These are phyloP conservation scores for Xylariaceae sp. DNA, from an alignment of 2,329 filamentous ascomycete genomes.

Conservation along the genomic window DNA sequence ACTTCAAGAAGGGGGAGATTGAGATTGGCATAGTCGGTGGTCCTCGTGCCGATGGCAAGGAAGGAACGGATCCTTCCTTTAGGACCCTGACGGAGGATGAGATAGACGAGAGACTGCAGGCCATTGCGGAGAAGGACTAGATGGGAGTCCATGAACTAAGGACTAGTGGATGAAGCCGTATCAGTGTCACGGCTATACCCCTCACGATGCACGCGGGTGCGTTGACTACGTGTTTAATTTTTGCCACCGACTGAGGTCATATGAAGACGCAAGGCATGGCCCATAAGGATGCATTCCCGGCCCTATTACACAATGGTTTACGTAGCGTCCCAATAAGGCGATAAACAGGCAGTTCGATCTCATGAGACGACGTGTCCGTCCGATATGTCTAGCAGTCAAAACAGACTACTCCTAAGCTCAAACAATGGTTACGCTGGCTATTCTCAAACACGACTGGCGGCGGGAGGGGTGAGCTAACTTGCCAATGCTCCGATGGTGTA, in stretches of 20 bases:
- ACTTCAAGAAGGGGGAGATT: slow-evolving; percentile 99
- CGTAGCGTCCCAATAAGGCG: slow-evolving; percentile 20
- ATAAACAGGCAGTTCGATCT: slow-evolving; percentile 16
- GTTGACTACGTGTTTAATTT: slow-evolving; percentile 8
- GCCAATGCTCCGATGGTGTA: neutral
- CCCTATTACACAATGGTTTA: slow-evolving; percentile 24
- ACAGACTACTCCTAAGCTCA: slow-evolving; percentile 6
- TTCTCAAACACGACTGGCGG: slow-evolving; percentile 5
- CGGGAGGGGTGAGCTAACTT: slow-evolving; percentile 13
- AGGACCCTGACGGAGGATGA: slow-evolving; percentile 90
- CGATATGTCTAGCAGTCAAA: neutral
- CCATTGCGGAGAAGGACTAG: slow-evolving; percentile 90
- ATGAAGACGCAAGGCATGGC: slow-evolving; percentile 16
- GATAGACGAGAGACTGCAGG: slow-evolving; percentile 96
- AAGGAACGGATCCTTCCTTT: slow-evolving; percentile 75
- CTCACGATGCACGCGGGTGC: slow-evolving; percentile 17
- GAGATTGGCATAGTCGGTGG: slow-evolving; percentile 97
- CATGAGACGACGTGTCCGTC: slow-evolving; percentile 1
- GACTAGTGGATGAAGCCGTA: slow-evolving; percentile 44
- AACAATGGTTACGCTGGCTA: slow-evolving; percentile 7
- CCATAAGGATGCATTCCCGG: slow-evolving; percentile 13
- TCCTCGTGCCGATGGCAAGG: slow-evolving; percentile 73
- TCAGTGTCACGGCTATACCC: slow-evolving; percentile 24
- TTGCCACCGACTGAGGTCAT: slow-evolving; percentile 15
- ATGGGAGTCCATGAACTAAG: too few species aligned